phyloP scores from a whole-genome alignment of 2,329 filamentous ascomycete genomes.

The Didymella lethalis region DNA sequence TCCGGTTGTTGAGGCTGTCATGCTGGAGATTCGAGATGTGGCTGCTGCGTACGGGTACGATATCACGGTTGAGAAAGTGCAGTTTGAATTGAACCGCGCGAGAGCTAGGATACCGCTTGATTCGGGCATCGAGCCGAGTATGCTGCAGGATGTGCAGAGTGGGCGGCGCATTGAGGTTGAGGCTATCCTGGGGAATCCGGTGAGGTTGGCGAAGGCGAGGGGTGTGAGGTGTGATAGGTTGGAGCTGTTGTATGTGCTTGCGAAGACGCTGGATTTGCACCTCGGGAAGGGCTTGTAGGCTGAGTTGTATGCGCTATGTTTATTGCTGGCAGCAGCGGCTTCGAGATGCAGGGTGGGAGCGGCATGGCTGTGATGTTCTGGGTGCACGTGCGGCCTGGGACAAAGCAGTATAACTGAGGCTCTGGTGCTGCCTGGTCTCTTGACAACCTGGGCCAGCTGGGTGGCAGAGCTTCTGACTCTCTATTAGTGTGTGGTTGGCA shows the following conservation, averaged over 20 bases:
- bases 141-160: conserved; percentile 58
- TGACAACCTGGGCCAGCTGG: neutral
- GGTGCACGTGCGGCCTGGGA: neutral
- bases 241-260: conserved; percentile 56
- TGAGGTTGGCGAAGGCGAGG: conserved; percentile 53
- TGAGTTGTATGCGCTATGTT: neutral
- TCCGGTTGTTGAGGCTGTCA: conserved; percentile 51
- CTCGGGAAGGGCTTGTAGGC: conserved; percentile 27
- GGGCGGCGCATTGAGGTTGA: conserved; percentile 59
- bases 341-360: neutral
- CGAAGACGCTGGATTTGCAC: conserved; percentile 53
- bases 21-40: conserved; percentile 56
- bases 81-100: conserved; percentile 51
- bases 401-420: neutral
- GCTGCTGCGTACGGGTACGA: conserved; percentile 53
- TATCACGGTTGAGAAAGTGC: conserved; percentile 49
- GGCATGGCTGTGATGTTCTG: neutral
- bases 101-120: conserved; percentile 46
- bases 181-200: conserved; percentile 59
- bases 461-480: neutral
- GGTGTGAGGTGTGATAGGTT: conserved; percentile 54
- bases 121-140: conserved; percentile 58
- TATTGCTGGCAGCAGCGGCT: neutral
- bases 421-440: neutral
- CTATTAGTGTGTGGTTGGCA: neutral